Evolutionary conservation across 2,329 filamentous ascomycete species (phyloP).

Genomic region (Aureobasidium sp.): DNA sequence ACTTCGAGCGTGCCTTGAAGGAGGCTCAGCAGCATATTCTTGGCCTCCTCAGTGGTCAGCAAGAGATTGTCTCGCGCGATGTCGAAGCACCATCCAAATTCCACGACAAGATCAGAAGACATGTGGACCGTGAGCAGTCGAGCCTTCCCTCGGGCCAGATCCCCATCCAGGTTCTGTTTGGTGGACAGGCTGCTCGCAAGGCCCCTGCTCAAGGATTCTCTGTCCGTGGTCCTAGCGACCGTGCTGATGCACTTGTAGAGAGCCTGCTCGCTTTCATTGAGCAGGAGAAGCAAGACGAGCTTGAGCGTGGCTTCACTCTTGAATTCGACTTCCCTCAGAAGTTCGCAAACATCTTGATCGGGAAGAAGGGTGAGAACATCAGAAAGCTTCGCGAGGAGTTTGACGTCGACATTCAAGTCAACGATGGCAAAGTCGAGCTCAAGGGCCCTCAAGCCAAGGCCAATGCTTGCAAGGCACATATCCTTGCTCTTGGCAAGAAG

Average conservation of each 20-base stretch:
- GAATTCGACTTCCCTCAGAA: constrained; percentile 93
- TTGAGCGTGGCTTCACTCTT: constrained; percentile 80
- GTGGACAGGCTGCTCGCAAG: constrained; percentile 38
- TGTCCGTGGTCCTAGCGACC: constrained; percentile 66
- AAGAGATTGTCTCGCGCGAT: constrained; percentile 45
- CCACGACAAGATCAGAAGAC: constrained; percentile 55
- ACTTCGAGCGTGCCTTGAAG: constrained; percentile 49
- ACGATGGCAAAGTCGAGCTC: constrained; percentile 89
- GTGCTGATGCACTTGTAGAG: constrained; percentile 60
- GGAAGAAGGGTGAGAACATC: constrained; percentile 59
- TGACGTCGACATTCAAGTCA: constrained; percentile 74
- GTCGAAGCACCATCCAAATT: constrained; percentile 51
- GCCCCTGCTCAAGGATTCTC: constrained; percentile 49
- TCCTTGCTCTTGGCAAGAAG: constrained; percentile 67
- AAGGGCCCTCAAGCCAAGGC: constrained; percentile 95
- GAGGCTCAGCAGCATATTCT: constrained; percentile 51
- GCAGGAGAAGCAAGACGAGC: constrained; percentile 85
- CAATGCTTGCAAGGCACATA: constrained; percentile 75
- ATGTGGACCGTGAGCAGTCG: constrained; percentile 49
- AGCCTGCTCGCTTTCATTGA: constrained; percentile 74
- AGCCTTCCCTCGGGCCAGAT: constrained; percentile 39
- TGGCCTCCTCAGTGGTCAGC: constrained; percentile 44
- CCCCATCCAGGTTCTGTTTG: constrained; percentile 49
- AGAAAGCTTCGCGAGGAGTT: constrained; percentile 61
- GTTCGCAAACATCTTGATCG: constrained; percentile 77